Conservation (phyloP, 495 filamentous ascomycete genomes). For the Penicillium taxi region DNA sequence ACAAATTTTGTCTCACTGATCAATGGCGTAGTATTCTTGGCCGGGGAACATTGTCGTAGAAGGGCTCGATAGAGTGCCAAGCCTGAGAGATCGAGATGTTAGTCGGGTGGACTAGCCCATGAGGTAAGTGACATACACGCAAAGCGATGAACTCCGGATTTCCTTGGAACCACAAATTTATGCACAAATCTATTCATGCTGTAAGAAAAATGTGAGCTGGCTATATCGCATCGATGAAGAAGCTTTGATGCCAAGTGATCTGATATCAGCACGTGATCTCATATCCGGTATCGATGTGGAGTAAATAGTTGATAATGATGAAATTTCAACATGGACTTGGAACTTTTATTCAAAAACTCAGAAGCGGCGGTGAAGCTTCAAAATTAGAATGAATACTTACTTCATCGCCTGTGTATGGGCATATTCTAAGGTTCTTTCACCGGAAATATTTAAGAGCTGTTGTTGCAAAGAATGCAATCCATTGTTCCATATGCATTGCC, state of each 20-base stretch:
- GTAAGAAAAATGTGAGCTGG: slow-evolving; percentile 24
- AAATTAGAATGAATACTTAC: too few relatives aligned
- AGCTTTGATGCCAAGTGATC: slow-evolving; percentile 6
- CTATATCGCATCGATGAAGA: too few relatives aligned
- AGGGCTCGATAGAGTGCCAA: slow-evolving; percentile 68
- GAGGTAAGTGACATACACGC: slow-evolving; percentile 46
- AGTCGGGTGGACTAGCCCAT: neutral
- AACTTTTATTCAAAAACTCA: too few relatives aligned
- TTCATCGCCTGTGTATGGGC: too few relatives aligned
- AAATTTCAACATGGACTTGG: too few relatives aligned
- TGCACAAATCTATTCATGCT: slow-evolving; percentile 24
- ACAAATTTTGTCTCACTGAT: slow-evolving; percentile 32
- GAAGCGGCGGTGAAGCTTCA: too few relatives aligned
- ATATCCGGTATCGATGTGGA: too few relatives aligned
- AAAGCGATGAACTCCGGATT: slow-evolving; percentile 48
- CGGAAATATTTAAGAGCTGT: too few relatives aligned
- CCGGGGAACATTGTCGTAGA: slow-evolving; percentile 48
- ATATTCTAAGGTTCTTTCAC: too few relatives aligned
- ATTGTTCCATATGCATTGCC: neutral
- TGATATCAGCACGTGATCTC: slow-evolving; percentile 6
- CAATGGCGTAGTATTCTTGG: slow-evolving; percentile 29
- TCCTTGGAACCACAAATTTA: slow-evolving; percentile 38
- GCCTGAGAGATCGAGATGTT: slow-evolving; percentile 34
- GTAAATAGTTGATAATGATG: too few relatives aligned
- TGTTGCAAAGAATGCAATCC: neutral